phyloP scores from a whole-genome alignment of 1,284 basidiomycete genomes.

The Ustilago sp. region DNA sequence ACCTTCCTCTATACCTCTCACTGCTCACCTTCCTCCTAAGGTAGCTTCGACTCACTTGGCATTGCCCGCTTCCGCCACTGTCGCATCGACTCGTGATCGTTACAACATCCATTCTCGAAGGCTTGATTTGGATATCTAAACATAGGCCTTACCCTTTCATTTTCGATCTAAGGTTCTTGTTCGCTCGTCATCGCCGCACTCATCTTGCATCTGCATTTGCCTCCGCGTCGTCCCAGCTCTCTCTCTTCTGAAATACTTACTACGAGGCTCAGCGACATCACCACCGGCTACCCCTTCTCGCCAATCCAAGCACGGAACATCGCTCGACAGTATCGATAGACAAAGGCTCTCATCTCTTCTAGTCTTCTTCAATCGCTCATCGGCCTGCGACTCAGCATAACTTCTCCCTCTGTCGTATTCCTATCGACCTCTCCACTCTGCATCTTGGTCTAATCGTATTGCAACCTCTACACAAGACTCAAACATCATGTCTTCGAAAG shows the following conservation, averaged over 20 bases:
- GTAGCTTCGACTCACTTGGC: neutral
- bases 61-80: neutral
- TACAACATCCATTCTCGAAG: neutral
- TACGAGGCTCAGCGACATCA: too few species aligned
- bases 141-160: neutral
- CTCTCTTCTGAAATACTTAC: neutral
- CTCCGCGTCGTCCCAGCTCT: neutral
- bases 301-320: neutral
- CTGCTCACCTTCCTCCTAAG: too few species aligned
- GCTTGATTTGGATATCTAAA: neutral
- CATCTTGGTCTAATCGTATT: neutral
- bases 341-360: neutral
- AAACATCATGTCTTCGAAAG: constrained; percentile 72
- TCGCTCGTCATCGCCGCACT: neutral
- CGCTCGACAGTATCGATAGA: neutral
- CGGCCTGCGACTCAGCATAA: neutral
- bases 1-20: neutral
- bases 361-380: neutral
- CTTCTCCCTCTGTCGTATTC: neutral
- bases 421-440: neutral
- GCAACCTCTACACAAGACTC: neutral
- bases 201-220: constrained; percentile 1
- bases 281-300: too few species aligned
- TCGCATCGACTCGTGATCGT: neutral
- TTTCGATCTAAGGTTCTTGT: neutral